Conservation (phyloP, 2,329 filamentous ascomycete genomes). For the Chrysoporthe austroafricana region DNA sequence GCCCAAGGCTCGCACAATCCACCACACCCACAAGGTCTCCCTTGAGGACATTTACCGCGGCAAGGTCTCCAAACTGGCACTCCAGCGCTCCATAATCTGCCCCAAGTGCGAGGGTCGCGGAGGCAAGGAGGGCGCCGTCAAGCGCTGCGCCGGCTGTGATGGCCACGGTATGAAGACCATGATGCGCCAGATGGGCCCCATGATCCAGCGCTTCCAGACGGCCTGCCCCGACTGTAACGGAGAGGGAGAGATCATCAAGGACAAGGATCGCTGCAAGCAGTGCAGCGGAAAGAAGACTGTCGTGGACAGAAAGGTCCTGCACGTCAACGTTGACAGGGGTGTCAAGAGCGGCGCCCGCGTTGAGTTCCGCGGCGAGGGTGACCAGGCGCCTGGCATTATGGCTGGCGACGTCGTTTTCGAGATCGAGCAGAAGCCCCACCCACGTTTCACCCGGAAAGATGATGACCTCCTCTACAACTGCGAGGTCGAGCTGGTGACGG, state of each 20-base stretch:
- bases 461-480: constrained; percentile 95
- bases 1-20: constrained; percentile 88
- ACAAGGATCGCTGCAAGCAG: constrained; percentile 96
- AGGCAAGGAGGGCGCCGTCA: constrained; percentile 97
- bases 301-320: constrained; percentile 95
- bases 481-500: constrained; percentile 94
- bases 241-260: constrained; percentile 94
- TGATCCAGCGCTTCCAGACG: constrained; percentile 99
- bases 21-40: constrained; percentile 97
- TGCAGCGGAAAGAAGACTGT: constrained; percentile 98
- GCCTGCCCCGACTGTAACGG: constrained; percentile 98
- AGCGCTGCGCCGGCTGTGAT: constrained; percentile 87
- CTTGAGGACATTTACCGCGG: constrained; percentile 98
- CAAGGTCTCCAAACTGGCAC: constrained; percentile 94
- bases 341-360: constrained; percentile 94
- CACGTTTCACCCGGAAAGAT: constrained; percentile 92
- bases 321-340: constrained; percentile 95
- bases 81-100: constrained; percentile 98
- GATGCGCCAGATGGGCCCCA: constrained; percentile 99
- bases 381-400: constrained; percentile 90
- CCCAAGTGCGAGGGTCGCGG: constrained; percentile 90
- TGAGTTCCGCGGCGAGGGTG: constrained; percentile 95
- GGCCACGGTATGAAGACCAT: constrained; percentile 99
- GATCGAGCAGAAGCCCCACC: constrained; percentile 98
- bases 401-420: constrained; percentile 97